Evolutionary conservation across 2,329 filamentous ascomycete species (phyloP).

Genomic region (Ophiostoma tasmaniense): DNA sequence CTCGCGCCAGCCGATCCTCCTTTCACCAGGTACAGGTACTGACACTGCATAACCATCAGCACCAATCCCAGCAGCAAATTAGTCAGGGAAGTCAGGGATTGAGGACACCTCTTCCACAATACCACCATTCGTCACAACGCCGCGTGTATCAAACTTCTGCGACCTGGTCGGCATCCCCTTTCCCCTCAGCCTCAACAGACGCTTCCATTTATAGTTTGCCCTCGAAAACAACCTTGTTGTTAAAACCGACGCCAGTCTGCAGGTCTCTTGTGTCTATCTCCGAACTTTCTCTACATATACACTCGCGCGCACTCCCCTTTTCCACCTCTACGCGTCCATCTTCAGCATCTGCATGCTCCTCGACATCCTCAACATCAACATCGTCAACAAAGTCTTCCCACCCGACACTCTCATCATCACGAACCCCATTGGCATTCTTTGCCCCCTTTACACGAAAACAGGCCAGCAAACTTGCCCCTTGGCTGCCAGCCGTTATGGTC

Average conservation of each 20-base stretch:
- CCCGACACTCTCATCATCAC: slow-evolving; percentile 11
- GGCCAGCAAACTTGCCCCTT: slow-evolving; percentile 18
- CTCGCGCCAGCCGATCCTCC: slow-evolving; percentile 9
- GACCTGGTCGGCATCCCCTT: slow-evolving; percentile 10
- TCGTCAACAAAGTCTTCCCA: neutral
- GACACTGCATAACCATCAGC: neutral
- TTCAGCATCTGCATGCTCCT: neutral
- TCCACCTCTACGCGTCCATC: slow-evolving; percentile 17
- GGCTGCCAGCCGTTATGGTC: slow-evolving; percentile 25
- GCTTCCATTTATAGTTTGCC: slow-evolving; percentile 20
- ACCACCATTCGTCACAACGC: slow-evolving; percentile 15
- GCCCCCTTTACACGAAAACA: slow-evolving; percentile 18
- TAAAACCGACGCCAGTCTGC: neutral
- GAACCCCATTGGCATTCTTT: slow-evolving; percentile 2
- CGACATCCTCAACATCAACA: slow-evolving; percentile 9
- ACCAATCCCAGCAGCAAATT: slow-evolving; percentile 14
- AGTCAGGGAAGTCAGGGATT: slow-evolving; percentile 22
- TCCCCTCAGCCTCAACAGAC: neutral
- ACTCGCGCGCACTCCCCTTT: slow-evolving; percentile 2
- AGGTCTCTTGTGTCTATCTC: slow-evolving; percentile 7
- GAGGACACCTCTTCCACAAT: slow-evolving; percentile 30
- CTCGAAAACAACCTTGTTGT: slow-evolving; percentile 12
- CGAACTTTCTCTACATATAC: slow-evolving; percentile 4
- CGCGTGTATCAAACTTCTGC: slow-evolving; percentile 28
- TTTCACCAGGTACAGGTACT: neutral